Evolutionary conservation across 225 moss, liverwort and hornwort species (phyloP).

Genomic region (Physcomitrellopsis africana): DNA sequence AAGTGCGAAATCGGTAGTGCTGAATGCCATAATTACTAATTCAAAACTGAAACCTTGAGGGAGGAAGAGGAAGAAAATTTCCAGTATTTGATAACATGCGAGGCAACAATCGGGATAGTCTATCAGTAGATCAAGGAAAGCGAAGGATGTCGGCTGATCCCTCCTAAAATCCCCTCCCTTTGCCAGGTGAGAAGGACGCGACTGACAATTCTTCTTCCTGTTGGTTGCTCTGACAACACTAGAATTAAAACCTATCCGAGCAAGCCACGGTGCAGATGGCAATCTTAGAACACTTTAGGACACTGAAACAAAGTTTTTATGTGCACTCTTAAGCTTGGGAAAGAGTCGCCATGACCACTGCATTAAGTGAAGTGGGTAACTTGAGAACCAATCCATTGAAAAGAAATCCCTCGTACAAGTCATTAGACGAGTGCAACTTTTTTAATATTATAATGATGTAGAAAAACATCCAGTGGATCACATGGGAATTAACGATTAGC

Average conservation of each 20-base stretch:
- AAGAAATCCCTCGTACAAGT: conserved; percentile 19
- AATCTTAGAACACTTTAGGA: not conserved
- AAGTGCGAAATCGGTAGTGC: too few relatives aligned
- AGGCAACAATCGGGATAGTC: too few relatives aligned
- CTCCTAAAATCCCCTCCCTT: not conserved
- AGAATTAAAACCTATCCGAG: not conserved
- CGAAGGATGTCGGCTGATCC: too few relatives aligned
- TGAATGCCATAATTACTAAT: too few relatives aligned
- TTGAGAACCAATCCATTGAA: conserved; percentile 32
- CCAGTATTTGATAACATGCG: too few relatives aligned
- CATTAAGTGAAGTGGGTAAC: conserved; percentile 26
- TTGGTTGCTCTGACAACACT: not conserved
- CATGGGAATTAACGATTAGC: conserved; percentile 10
- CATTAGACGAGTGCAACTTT: not conserved
- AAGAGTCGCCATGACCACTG: conserved; percentile 22
- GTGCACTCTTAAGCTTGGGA: conserved; percentile 28
- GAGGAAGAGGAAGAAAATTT: too few relatives aligned
- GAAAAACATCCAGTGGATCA: conserved; percentile 13
- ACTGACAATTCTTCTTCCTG: not conserved
- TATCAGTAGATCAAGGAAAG: too few relatives aligned
- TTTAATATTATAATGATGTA: not conserved
- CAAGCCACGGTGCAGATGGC: not conserved
- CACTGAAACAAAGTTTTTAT: not conserved
- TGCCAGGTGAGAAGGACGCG: not conserved
- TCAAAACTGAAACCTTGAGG: too few relatives aligned